Evolutionary conservation across 1,284 basidiomycete genomes (phyloP), one percentile per base, ranked within the genome.

Genomic region (Cryptococcus jaspeensis): DNA sequence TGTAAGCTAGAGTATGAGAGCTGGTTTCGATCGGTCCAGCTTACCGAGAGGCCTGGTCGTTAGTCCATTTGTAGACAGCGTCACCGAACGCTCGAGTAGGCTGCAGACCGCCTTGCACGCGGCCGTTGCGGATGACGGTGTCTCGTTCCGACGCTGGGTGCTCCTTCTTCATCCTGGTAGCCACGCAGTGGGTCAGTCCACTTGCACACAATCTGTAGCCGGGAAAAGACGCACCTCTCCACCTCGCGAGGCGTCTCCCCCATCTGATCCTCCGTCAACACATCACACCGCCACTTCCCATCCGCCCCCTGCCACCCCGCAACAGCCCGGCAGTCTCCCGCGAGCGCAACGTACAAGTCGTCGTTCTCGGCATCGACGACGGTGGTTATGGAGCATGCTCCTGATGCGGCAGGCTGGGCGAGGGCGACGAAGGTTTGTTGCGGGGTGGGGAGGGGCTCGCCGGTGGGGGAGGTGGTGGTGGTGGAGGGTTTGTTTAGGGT

Each of bases 321-420:
- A 2, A 99, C 91, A 11, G 96, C 96, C 44, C 96, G 85, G 68
- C 90, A 90, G 74, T 99, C 96, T 2, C 96, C 96, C 6, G 93
- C 88, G 64, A 88, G 88, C 2, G 96, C 95, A 39, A 97, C 85
- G 68, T 94, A 94, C 38, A 97, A 75, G 68, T 91, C 86, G 49
- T 82, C 82, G 60, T 88, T 82, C 22, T 87, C 84, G 0, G 89
- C 89, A 70, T 97, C 94, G 56, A 98, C 83, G 39, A 93, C 74
- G 0, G 91, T 86, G 71, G 92, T 82, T 52, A 96, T 79, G 0
- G 92, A 91, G 72, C 93, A 96, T 57, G 91, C 92, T 5, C 92
- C 92, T 81, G 74, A 69, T 44, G 90, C 78, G 4, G 92, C 92
- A 1, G 93, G 90, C 37, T 84, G 82, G 79, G 95, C 86, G 18